Evolutionary conservation across 164 flowering plant genomes (phyloP).

Genomic region (Vitis cinerea): DNA sequence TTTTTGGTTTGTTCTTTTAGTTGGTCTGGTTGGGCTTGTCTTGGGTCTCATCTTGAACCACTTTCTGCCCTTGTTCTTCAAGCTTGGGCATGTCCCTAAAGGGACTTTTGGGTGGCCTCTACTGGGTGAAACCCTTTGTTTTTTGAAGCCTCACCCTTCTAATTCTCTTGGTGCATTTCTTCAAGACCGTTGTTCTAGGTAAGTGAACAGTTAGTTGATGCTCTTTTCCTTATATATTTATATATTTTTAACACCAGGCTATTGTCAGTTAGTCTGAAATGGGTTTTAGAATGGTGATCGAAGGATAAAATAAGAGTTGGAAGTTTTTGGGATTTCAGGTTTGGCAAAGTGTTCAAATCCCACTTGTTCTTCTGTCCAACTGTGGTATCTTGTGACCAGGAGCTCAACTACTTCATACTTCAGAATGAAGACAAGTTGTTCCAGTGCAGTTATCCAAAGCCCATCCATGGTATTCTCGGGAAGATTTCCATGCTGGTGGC

Average conservation of each 20-base stretch:
- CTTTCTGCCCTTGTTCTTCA: slow-evolving; percentile 44
- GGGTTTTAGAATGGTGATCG: no score
- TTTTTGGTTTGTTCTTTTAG: slow-evolving; percentile 19
- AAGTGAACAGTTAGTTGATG: slow-evolving; percentile 3
- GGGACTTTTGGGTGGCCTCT: slow-evolving; percentile 65
- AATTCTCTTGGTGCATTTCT: slow-evolving; percentile 50
- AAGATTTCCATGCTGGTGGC: slow-evolving; percentile 58
- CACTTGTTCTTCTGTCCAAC: slow-evolving; percentile 61
- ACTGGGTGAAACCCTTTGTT: slow-evolving; percentile 61
- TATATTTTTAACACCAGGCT: no score
- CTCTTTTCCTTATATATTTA: neutral
- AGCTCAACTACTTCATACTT: slow-evolving; percentile 60
- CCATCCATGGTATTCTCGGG: slow-evolving; percentile 63
- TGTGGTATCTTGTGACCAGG: slow-evolving; percentile 62
- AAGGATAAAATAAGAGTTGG: neutral
- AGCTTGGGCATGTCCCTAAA: slow-evolving; percentile 29
- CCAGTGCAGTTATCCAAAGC: slow-evolving; percentile 62
- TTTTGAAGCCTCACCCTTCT: slow-evolving; percentile 55
- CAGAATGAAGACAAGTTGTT: slow-evolving; percentile 70
- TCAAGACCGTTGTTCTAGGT: slow-evolving; percentile 53
- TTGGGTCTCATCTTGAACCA: slow-evolving; percentile 40
- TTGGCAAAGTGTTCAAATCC: slow-evolving; percentile 73
- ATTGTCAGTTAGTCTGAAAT: no score
- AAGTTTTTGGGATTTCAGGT: slow-evolving; percentile 34
- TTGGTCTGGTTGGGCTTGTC: slow-evolving; percentile 22